A percentile compares a stretch with the other conserved stretches of the same genome.
Evolutionary conservation across 176 grass and related monocot genomes (phyloP).

Genomic region (Rhynchospora breviuscula): DNA sequence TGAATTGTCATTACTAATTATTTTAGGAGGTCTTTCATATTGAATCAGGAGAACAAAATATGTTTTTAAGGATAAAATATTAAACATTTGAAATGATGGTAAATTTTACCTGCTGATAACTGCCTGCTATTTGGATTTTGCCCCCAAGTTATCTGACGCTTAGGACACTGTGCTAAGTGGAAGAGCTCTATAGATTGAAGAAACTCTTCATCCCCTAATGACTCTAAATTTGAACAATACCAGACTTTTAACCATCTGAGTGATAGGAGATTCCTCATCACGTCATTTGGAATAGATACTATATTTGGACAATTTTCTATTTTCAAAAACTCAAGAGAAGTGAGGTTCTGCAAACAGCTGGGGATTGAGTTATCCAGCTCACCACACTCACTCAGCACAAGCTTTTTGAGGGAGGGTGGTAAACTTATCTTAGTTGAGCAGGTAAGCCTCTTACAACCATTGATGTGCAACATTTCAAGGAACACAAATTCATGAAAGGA

Average conservation of each 20-base stretch:
- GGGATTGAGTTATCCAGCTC: constrained; percentile 1
- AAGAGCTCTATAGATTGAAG: background rate
- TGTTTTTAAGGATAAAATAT: no score
- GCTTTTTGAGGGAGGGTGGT: constrained; percentile 11
- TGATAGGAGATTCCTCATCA: background rate
- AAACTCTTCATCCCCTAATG: background rate
- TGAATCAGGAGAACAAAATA: no score
- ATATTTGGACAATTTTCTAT: constrained; percentile 1
- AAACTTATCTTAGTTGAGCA: background rate
- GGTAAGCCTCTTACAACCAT: background rate
- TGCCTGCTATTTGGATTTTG: no score
- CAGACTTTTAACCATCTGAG: background rate
- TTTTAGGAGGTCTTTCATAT: no score
- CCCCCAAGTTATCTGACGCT: background rate
- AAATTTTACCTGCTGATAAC: no score
- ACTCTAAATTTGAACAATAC: background rate
- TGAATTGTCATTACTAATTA: no score
- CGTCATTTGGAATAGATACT: background rate
- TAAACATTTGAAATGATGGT: no score
- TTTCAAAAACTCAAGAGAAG: background rate
- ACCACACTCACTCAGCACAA: background rate
- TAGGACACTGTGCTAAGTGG: background rate
- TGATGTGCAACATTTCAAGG: background rate
- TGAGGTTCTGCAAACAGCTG: background rate
- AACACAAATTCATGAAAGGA: background rate